Conservation (phyloP, 2,329 filamentous ascomycete species). For the Cladosporium phlei region DNA sequence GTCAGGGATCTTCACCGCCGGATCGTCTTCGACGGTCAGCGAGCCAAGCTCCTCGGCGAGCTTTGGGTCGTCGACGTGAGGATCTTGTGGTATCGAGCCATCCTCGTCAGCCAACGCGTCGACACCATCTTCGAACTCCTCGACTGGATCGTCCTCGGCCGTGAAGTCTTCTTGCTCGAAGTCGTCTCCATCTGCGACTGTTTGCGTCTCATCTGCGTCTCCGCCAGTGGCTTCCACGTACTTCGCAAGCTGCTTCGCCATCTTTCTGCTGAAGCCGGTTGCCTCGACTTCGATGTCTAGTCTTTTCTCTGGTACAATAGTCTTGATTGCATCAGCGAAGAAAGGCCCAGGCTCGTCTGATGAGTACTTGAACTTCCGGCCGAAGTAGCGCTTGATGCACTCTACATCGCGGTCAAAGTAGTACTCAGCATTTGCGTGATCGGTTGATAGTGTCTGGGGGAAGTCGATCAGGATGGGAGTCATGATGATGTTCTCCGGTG, state of each 20-base stretch:
- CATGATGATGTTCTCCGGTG: slow-evolving; percentile 48
- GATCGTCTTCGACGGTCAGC: slow-evolving; percentile 20
- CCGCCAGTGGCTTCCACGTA: slow-evolving; percentile 66
- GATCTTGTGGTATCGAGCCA: slow-evolving; percentile 8
- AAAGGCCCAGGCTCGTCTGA: slow-evolving; percentile 77
- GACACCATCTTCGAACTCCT: slow-evolving; percentile 16
- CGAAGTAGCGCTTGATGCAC: slow-evolving; percentile 93
- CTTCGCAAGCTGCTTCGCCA: slow-evolving; percentile 86
- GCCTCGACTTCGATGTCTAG: slow-evolving; percentile 87
- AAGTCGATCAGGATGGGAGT: slow-evolving; percentile 92
- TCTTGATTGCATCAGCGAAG: slow-evolving; percentile 77
- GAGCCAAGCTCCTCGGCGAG: slow-evolving; percentile 22
- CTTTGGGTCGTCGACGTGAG: slow-evolving; percentile 21
- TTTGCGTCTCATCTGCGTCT: slow-evolving; percentile 36
- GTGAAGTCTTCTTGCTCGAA: slow-evolving; percentile 36
- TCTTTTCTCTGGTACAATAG: slow-evolving; percentile 61
- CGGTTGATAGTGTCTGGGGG: slow-evolving; percentile 94
- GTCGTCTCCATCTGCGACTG: slow-evolving; percentile 32
- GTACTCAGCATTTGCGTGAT: slow-evolving; percentile 88
- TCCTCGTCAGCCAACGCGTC: slow-evolving; percentile 15
- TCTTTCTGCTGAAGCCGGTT: slow-evolving; percentile 93
- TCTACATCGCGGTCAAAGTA: slow-evolving; percentile 96
- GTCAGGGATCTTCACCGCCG: slow-evolving; percentile 17
- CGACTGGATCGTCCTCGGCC: slow-evolving; percentile 31
- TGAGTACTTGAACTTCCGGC: slow-evolving; percentile 80